Evolutionary conservation across 2,329 filamentous ascomycete species (phyloP).

Genomic region (Colletotrichum viniferum): DNA sequence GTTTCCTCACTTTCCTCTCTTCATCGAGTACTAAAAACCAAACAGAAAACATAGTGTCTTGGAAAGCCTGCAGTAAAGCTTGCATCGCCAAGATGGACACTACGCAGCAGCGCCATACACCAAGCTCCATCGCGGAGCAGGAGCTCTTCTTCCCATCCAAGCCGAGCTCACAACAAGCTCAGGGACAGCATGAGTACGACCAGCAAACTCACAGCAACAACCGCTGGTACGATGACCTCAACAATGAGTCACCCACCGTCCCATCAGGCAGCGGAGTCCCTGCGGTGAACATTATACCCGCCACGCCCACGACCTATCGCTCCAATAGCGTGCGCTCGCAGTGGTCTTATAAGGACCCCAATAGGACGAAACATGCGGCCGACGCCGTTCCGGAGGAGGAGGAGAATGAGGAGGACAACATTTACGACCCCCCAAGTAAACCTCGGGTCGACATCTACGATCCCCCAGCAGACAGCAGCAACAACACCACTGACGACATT

Average conservation of each 20-base stretch:
- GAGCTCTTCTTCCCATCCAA: slow-evolving; percentile 4
- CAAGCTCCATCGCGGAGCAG: slow-evolving; percentile 15
- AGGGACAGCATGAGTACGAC: neutral
- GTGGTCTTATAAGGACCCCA: neutral
- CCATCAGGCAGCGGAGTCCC: slow-evolving; percentile 12
- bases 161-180: neutral
- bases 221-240: slow-evolving; percentile 8
- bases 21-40: neutral
- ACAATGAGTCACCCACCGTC: slow-evolving; percentile 9
- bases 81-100: slow-evolving; percentile 6
- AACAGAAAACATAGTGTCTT: neutral
- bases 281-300: slow-evolving; percentile 17
- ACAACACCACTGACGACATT: neutral
- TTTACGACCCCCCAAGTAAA: slow-evolving; percentile 7
- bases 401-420: slow-evolving; percentile 9
- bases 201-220: neutral
- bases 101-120: slow-evolving; percentile 10
- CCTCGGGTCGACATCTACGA: neutral
- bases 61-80: neutral
- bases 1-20: neutral
- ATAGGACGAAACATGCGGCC: neutral
- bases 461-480: neutral
- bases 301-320: slow-evolving; percentile 14
- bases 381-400: slow-evolving; percentile 9
- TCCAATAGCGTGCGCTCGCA: slow-evolving; percentile 19